phyloP scores from a whole-genome alignment of 2,329 filamentous ascomycete species.

The Paracoccidioides brasiliensis region DNA sequence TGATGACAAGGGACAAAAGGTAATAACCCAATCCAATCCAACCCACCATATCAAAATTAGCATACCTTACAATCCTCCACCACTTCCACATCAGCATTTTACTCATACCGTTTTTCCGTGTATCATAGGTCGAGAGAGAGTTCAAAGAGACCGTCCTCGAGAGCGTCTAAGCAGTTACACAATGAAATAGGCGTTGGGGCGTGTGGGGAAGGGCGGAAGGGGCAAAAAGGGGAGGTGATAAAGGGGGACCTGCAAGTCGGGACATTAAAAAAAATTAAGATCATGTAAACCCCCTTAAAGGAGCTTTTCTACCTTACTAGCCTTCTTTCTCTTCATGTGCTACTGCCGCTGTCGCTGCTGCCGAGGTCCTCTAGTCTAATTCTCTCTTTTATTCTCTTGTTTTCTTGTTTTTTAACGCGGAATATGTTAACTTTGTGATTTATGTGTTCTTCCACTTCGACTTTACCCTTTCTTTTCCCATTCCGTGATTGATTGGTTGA shows the following conservation, averaged over 20 bases:
- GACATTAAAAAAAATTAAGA: too few species aligned
- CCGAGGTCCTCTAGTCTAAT: too few species aligned
- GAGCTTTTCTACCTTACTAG: too few species aligned
- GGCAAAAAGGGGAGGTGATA: not conserved
- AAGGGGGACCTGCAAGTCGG: too few species aligned
- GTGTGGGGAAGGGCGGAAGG: not conserved
- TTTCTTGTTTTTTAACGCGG: not conserved
- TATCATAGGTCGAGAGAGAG: constrained; percentile 60
- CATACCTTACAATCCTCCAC: not conserved
- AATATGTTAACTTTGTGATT: not conserved
- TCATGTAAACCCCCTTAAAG: too few species aligned
- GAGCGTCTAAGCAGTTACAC: constrained; percentile 60
- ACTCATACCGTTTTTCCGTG: not conserved
- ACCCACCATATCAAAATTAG: not conserved
- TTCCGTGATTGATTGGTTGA: not conserved
- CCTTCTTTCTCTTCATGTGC: too few species aligned
- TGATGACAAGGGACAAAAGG: constrained; percentile 96
- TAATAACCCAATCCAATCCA: constrained; percentile 25
- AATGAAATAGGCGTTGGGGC: not conserved
- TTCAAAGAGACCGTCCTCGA: constrained; percentile 98
- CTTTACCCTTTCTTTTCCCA: not conserved
- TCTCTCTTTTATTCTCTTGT: not conserved
- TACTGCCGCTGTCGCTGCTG: too few species aligned
- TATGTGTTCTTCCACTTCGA: not conserved
- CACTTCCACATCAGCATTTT: not conserved